Percentiles rank a stretch among this genome's conserved stretches.
Conservation (phyloP, 2,329 filamentous ascomycete genomes). For the Apiospora saccharicola region DNA sequence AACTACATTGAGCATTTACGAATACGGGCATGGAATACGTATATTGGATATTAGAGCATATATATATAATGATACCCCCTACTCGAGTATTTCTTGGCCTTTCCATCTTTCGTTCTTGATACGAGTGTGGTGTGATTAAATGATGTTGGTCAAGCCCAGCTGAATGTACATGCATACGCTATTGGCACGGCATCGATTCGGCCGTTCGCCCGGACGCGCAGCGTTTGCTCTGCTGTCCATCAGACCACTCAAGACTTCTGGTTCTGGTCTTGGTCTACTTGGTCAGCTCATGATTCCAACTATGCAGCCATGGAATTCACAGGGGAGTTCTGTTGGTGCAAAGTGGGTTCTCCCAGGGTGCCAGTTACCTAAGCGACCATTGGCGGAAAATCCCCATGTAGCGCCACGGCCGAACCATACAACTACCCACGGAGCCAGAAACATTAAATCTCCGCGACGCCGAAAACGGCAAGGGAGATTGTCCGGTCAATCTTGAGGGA, state of each 20-base stretch:
- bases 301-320: neutral
- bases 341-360: neutral
- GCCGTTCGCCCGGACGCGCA: neutral
- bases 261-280: neutral
- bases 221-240: neutral
- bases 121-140: neutral
- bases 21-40: neutral
- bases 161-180: neutral
- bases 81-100: neutral
- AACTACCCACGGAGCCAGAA: slow-evolving; percentile 5
- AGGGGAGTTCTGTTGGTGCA: neutral
- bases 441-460: neutral
- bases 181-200: neutral
- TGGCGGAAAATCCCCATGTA: slow-evolving; percentile 21
- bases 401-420: slow-evolving; percentile 8
- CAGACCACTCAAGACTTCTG: neutral
- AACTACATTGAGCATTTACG: slow-evolving; percentile 6
- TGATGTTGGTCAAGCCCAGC: neutral
- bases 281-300: neutral
- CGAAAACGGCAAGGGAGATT: neutral
- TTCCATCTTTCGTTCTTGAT: neutral
- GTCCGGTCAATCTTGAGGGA: neutral
- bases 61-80: slow-evolving; percentile 2
- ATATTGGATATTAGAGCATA: neutral
- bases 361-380: neutral